phyloP scores from a whole-genome alignment of 2,329 filamentous ascomycete genomes.

The Fusarium subglutinans region DNA sequence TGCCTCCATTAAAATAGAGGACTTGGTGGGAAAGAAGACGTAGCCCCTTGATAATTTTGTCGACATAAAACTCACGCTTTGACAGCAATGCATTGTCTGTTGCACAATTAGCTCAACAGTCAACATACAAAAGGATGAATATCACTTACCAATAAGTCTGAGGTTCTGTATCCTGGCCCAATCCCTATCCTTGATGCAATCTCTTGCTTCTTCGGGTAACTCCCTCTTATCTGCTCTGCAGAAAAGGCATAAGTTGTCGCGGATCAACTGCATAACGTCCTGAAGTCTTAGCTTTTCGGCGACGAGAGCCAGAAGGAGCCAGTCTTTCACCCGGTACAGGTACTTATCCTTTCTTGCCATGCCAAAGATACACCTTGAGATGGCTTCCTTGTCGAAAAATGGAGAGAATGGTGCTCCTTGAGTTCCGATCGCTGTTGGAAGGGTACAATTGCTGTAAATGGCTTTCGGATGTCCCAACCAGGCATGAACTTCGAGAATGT shows the following conservation, averaged over 20 bases:
- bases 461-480: conserved; percentile 7
- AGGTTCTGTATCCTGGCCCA: conserved; percentile 1
- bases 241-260: background rate
- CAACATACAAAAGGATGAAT: no score
- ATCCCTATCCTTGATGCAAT: background rate
- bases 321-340: conserved; percentile 12
- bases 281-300: conserved; percentile 11
- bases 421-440: background rate
- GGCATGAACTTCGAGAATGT: conserved; percentile 14
- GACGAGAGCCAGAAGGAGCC: conserved; percentile 28
- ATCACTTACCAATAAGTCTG: conserved; percentile 1
- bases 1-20: conserved; percentile 1
- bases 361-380: background rate
- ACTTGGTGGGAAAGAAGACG: conserved; percentile 22
- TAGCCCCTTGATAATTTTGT: conserved; percentile 9
- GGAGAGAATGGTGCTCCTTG: background rate
- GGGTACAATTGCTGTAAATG: background rate
- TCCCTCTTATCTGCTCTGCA: background rate
- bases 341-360: background rate
- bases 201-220: background rate
- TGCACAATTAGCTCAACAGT: background rate
- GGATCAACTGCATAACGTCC: background rate
- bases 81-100: conserved; percentile 4
- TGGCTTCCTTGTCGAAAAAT: background rate
- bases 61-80: background rate